Percentiles rank a stretch among this genome's conserved stretches.
Conservation (phyloP, 2,329 filamentous ascomycete genomes). For the Niveomyces coronatus region DNA sequence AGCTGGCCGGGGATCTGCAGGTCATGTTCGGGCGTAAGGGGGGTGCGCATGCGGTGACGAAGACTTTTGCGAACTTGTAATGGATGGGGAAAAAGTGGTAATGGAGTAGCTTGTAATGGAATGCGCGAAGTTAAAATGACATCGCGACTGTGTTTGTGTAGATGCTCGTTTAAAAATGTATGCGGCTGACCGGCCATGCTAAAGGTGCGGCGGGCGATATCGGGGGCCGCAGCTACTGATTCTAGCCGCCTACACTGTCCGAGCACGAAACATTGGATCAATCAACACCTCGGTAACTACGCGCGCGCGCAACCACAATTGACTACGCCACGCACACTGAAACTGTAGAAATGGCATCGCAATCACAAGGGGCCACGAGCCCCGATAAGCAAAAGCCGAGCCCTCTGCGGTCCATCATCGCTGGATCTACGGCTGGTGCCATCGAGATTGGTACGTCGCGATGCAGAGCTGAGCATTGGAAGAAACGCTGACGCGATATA, state of each 20-base stretch:
- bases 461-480: background rate
- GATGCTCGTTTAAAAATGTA: background rate
- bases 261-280: too few species aligned
- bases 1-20: conserved; percentile 38
- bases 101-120: too few species aligned
- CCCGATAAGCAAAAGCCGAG: conserved; percentile 49
- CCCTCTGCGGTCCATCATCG: conserved; percentile 78
- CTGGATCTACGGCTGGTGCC: conserved; percentile 86
- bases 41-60: conserved; percentile 28
- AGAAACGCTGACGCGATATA: conserved; percentile 14
- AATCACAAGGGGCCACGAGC: conserved; percentile 7
- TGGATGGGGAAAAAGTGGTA: too few species aligned
- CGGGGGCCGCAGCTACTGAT: conserved; percentile 4
- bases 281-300: background rate
- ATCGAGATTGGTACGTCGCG: conserved; percentile 72
- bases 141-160: background rate
- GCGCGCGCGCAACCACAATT: background rate
- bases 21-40: conserved; percentile 45
- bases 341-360: conserved; percentile 7
- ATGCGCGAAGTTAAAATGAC: too few species aligned
- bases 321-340: background rate
- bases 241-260: too few species aligned
- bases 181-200: background rate
- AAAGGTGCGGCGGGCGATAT: conserved; percentile 2
- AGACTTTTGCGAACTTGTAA: conserved; percentile 12